These are phyloP conservation scores for Heimioporus sp. DNA, from an alignment of 768 basidiomycete genomes.

Conservation along the genomic window DNA sequence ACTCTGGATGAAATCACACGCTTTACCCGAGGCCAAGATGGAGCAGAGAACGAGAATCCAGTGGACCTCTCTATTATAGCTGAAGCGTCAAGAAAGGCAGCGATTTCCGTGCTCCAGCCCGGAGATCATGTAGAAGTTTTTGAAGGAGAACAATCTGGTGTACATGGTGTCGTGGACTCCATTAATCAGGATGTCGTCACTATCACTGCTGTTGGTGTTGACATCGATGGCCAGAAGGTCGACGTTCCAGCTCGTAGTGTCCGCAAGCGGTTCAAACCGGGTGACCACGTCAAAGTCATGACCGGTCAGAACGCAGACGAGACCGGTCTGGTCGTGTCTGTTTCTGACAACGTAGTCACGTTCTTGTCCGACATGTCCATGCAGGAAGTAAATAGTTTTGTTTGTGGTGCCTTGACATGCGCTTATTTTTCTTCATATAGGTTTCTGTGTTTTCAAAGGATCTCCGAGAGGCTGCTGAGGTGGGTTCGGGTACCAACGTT, in stretches of 20 bases:
- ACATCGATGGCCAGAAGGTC: constrained; percentile 83
- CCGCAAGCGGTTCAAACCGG: constrained; percentile 92
- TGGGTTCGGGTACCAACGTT: constrained; percentile 86
- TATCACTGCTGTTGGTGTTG: constrained; percentile 74
- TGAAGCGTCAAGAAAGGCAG: constrained; percentile 86
- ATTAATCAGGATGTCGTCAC: constrained; percentile 86
- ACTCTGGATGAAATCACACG: constrained; percentile 95
- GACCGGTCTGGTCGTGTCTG: constrained; percentile 92
- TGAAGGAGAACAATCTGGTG: constrained; percentile 93
- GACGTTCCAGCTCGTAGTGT: constrained; percentile 87
- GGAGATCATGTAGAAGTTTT: constrained; percentile 98
- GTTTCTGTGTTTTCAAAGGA: constrained; percentile 98
- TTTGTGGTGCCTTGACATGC: not conserved
- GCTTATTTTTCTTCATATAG: constrained; percentile 37
- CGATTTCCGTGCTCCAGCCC: constrained; percentile 93
- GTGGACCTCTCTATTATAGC: constrained; percentile 91
- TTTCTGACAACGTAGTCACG: constrained; percentile 87
- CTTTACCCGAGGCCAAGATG: constrained; percentile 77
- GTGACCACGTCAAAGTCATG: constrained; percentile 99
- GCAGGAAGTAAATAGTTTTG: constrained; percentile 69
- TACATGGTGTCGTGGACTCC: constrained; percentile 89
- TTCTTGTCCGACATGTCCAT: constrained; percentile 97
- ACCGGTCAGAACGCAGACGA: constrained; percentile 92
- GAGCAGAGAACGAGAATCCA: constrained; percentile 59
- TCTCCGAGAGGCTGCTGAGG: constrained; percentile 94